These are phyloP conservation scores for Scytalidium lignicola DNA, from an alignment of 2,329 filamentous ascomycete genomes.

Conservation along the genomic window DNA sequence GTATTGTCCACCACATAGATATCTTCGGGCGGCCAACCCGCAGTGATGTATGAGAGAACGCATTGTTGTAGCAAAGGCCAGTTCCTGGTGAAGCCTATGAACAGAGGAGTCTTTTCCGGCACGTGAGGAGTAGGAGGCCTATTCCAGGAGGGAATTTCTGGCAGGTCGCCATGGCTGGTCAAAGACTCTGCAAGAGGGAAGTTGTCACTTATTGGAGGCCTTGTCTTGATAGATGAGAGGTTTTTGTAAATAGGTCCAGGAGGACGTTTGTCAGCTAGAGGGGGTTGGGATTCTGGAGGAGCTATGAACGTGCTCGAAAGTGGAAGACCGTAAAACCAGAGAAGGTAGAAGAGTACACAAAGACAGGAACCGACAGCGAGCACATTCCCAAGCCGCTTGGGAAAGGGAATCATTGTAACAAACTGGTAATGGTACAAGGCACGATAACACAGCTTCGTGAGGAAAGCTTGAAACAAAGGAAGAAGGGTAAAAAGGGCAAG, in stretches of 20 bases:
- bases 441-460: too few relatives aligned
- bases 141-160: conserved; percentile 39
- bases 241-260: background rate
- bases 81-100: conserved; percentile 50
- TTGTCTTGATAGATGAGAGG: background rate
- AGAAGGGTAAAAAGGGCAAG: too few relatives aligned
- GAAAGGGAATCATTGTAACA: too few relatives aligned
- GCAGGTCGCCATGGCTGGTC: conserved; percentile 19
- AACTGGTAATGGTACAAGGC: too few relatives aligned
- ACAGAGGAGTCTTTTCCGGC: conserved; percentile 24
- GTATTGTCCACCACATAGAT: conserved; percentile 55
- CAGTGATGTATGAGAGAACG: conserved; percentile 48
- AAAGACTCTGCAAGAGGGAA: conserved; percentile 6
- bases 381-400: background rate
- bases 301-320: background rate
- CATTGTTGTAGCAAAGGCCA: conserved; percentile 48
- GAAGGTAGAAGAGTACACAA: background rate
- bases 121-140: conserved; percentile 29
- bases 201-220: conserved; percentile 5
- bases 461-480: too few relatives aligned
- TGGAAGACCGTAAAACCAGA: background rate
- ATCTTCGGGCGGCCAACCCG: conserved; percentile 49
- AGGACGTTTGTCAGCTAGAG: background rate
- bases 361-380: background rate
- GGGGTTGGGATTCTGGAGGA: background rate